Evolutionary conservation across 2,329 filamentous ascomycete species (phyloP).

Genomic region (Colletotrichum brevisporum): DNA sequence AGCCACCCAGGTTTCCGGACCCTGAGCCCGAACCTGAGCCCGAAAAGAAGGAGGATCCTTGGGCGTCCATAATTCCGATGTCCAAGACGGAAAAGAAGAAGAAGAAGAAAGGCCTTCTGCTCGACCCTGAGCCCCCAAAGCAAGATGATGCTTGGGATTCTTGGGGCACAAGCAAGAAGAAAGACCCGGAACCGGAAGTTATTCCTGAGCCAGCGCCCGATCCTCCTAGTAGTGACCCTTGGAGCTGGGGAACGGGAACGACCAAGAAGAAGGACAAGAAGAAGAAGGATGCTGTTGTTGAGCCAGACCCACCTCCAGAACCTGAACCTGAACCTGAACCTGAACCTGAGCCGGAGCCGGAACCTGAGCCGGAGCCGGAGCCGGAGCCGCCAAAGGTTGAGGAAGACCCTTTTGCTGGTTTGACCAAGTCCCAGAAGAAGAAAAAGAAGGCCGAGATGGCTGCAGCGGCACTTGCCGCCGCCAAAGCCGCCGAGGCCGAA

Average conservation of each 20-base stretch:
- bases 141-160: conserved; percentile 42
- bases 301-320: conserved; percentile 41
- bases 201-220: conserved; percentile 46
- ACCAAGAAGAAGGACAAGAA: conserved; percentile 61
- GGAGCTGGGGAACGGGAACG: conserved; percentile 52
- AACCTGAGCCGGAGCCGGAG: conserved; percentile 48
- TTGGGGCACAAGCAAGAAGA: conserved; percentile 60
- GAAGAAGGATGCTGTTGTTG: conserved; percentile 47
- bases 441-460: conserved; percentile 45
- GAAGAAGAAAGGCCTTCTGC: conserved; percentile 50
- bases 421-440: conserved; percentile 50
- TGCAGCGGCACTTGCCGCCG: conserved; percentile 22
- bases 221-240: conserved; percentile 50
- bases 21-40: conserved; percentile 43
- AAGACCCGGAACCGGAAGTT: conserved; percentile 45
- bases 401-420: conserved; percentile 49
- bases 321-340: conserved; percentile 43
- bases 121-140: conserved; percentile 42
- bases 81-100: conserved; percentile 58
- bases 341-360: conserved; percentile 37
- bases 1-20: conserved; percentile 39
- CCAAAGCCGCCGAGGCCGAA: conserved; percentile 19
- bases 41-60: conserved; percentile 42
- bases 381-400: conserved; percentile 48
- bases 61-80: conserved; percentile 45